Base-by-base conservation (phyloP, 1,284 basidiomycete species). In the Malassezia japonica region DNA sequence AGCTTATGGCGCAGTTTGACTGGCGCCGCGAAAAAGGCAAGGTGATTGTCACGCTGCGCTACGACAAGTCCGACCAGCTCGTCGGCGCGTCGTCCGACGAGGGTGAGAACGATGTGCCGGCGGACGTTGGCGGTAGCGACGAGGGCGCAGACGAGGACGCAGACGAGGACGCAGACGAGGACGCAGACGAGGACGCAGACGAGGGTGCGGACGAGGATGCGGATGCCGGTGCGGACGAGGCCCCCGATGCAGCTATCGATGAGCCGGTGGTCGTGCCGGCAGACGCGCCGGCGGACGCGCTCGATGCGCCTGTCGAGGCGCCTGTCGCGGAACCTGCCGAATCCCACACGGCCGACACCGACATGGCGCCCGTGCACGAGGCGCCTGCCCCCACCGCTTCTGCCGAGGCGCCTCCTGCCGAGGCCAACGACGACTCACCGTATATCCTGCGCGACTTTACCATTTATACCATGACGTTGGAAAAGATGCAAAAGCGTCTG, bases 401-500 rank as follows among this genome's bases (percentile, higher is more conserved):
- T 21, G n/a, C 3, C 15, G 15, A 13, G 32, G 18, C 25, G n/a
- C 28, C 28, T 8, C 15, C 4, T 2, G 4, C 34, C 5, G 18
- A 36, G 18, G 12, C 5, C 13, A 25, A 39, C 24, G 46, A 45
- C 8, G 56, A 59, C 10, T 41, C 40, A 2, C 47, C 39, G 15
- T 64, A 64, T 46, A 39, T 61, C 37, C 46, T 50, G 12, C 61
- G 65, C 28, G 59, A 56, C 23, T 59, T 69, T 56, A 60, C 60
- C 34, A 65, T 72, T 46, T 70, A 62, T 60, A 70, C 68, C 25
- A 64, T 61, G 34, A 66, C 59, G 70, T 79, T 98, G 25, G 92
- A 96, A 68, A 83, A 80, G 60, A 90, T 99, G 81, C 85, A 91
- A 63, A 77, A 80, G 31, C 83, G 87, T 49, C 78, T 99, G 13